Percentiles rank a stretch among this genome's conserved stretches.
phyloP scores from a whole-genome alignment of 2,329 filamentous ascomycete species.

The Alternaria incomplexa region DNA sequence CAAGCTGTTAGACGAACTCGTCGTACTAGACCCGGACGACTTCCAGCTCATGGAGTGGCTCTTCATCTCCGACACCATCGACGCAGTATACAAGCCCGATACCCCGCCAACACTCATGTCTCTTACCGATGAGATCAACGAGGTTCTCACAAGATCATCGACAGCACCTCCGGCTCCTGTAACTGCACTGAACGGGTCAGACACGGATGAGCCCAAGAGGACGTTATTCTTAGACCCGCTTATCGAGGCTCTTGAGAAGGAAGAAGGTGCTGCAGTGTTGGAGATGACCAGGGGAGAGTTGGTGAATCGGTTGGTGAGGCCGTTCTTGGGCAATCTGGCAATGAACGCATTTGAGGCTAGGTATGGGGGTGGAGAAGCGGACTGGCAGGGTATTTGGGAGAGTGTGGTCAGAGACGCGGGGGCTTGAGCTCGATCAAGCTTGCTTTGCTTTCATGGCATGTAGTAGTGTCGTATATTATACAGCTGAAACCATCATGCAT shows the following conservation, averaged over 20 bases:
- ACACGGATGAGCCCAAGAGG: slow-evolving; percentile 33
- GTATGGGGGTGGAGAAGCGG: slow-evolving; percentile 74
- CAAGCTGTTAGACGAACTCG: slow-evolving; percentile 88
- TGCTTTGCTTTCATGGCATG: neutral
- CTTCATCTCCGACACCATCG: slow-evolving; percentile 95
- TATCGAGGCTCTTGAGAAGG: slow-evolving; percentile 40
- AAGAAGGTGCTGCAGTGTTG: slow-evolving; percentile 54
- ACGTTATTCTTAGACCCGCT: slow-evolving; percentile 53
- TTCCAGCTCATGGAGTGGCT: slow-evolving; percentile 99
- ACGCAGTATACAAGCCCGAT: slow-evolving; percentile 84
- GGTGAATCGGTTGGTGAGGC: slow-evolving; percentile 77
- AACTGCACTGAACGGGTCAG: neutral
- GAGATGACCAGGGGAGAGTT: slow-evolving; percentile 65
- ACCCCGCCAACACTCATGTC: slow-evolving; percentile 70
- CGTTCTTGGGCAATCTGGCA: slow-evolving; percentile 90
- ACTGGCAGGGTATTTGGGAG: slow-evolving; percentile 40
- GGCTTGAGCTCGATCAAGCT: slow-evolving; percentile 1
- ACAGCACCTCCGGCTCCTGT: slow-evolving; percentile 3
- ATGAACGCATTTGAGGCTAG: slow-evolving; percentile 93
- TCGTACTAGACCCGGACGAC: slow-evolving; percentile 87
- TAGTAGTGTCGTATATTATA: neutral
- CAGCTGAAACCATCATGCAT: neutral
- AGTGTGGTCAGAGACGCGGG: slow-evolving; percentile 41
- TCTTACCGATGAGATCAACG: slow-evolving; percentile 83
- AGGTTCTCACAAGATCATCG: slow-evolving; percentile 62